phyloP scores from a whole-genome alignment of 78 protist species.

The Dictyostelium brefeldianum region DNA sequence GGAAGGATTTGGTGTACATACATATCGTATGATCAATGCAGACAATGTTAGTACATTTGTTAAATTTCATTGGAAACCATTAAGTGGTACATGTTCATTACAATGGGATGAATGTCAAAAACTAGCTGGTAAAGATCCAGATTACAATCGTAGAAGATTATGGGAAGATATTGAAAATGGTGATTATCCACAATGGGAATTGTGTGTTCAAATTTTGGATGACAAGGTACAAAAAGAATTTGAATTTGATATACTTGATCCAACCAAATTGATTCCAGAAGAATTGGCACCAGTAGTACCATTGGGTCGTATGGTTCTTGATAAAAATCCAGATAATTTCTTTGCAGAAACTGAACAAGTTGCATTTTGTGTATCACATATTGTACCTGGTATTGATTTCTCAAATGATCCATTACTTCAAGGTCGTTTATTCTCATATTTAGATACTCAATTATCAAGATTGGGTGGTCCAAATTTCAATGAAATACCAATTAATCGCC shows the following conservation, averaged over 20 bases:
- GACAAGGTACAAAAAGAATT: conserved; percentile 24
- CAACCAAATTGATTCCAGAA: conserved; percentile 80
- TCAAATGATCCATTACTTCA: conserved; percentile 62
- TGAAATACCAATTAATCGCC: conserved; percentile 74
- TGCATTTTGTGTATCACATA: conserved; percentile 80
- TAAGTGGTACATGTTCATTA: conserved; percentile 43
- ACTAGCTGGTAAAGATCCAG: conserved; percentile 37
- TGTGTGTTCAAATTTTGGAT: conserved; percentile 64
- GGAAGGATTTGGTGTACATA: conserved; percentile 83
- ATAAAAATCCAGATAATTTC: conserved; percentile 87
- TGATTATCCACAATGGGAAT: conserved; percentile 62
- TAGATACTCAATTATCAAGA: conserved; percentile 74
- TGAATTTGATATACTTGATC: conserved; percentile 81
- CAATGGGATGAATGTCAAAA: conserved; percentile 66
- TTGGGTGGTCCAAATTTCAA: conserved; percentile 70
- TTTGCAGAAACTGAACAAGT: conserved; percentile 84
- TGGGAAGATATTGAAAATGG: conserved; percentile 78
- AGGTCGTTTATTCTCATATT: conserved; percentile 66
- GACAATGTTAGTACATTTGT: conserved; percentile 53
- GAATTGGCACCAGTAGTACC: conserved; percentile 44
- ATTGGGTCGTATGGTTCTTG: conserved; percentile 79
- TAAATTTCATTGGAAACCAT: conserved; percentile 80
- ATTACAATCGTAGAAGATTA: conserved; percentile 35
- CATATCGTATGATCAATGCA: conserved; percentile 56
- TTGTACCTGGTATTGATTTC: conserved; percentile 83